Percentiles rank a stretch among this genome's conserved stretches.
These are phyloP conservation scores for Paulownia fortunei DNA, from an alignment of 257 asterid species.

Conservation along the genomic window DNA sequence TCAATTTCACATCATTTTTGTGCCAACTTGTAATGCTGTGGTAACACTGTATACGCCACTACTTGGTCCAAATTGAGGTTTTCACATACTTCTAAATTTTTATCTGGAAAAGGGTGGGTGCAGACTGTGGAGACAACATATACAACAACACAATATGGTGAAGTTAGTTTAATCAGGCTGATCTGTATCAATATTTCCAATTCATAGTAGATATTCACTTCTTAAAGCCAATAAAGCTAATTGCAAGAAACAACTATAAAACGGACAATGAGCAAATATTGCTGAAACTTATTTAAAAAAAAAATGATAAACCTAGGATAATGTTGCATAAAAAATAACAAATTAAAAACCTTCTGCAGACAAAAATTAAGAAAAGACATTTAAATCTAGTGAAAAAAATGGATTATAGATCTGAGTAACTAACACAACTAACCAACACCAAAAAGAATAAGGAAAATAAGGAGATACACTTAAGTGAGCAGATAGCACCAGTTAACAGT, in stretches of 20 bases:
- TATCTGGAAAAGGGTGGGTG: neutral
- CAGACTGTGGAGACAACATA: neutral
- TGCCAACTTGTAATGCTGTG: neutral
- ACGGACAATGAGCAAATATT: neutral
- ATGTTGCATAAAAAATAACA: neutral
- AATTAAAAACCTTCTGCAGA: neutral
- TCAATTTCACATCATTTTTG: neutral
- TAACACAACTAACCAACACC: neutral
- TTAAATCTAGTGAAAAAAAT: neutral
- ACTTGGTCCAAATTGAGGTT: neutral
- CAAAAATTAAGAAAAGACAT: neutral
- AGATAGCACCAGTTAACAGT: neutral
- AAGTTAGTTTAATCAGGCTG: neutral
- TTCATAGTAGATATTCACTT: neutral
- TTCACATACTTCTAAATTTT: neutral
- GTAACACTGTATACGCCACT: neutral
- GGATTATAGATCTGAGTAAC: neutral
- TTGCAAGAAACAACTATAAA: neutral
- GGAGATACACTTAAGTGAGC: slow-evolving; percentile 5
- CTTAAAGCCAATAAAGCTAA: neutral
- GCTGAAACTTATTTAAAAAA: neutral
- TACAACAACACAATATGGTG: too few species aligned
- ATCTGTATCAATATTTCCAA: neutral
- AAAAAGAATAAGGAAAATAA: neutral
- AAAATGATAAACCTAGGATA: neutral